Conservation (phyloP, 164 flowering plant species). For the Vitis vinifera region DNA sequence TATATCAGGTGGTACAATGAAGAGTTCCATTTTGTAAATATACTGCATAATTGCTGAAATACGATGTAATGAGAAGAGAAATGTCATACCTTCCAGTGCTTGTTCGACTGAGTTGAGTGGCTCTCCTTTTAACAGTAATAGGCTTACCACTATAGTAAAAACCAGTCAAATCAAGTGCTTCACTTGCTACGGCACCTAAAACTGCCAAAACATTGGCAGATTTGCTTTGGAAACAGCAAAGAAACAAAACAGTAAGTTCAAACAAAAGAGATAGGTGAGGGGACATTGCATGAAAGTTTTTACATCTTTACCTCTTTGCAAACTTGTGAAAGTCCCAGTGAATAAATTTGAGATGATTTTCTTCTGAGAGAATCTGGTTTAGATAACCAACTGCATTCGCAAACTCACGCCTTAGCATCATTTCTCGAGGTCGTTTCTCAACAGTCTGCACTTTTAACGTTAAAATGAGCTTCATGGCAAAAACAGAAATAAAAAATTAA, state of each 20-base stretch:
- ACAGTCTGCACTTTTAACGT: conserved; percentile 64
- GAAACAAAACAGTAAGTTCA: conserved; percentile 25
- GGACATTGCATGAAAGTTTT: background rate
- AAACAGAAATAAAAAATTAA: background rate
- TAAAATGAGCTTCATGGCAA: background rate
- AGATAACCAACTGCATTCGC: conserved; percentile 94
- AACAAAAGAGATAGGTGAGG: background rate
- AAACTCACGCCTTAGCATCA: conserved; percentile 98
- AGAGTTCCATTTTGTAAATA: too few relatives aligned
- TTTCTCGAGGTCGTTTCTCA: conserved; percentile 98
- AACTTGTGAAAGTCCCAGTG: conserved; percentile 99
- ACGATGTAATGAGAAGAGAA: too few relatives aligned
- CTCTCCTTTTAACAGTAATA: conserved; percentile 44
- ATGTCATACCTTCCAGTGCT: conserved; percentile 64
- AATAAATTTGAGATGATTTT: conserved; percentile 80
- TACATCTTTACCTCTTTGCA: conserved; percentile 70
- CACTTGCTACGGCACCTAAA: conserved; percentile 89
- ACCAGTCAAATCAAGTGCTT: conserved; percentile 94
- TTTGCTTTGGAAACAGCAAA: conserved; percentile 54
- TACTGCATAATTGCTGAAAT: too few relatives aligned
- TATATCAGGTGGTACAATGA: too few relatives aligned
- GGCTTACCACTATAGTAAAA: conserved; percentile 91
- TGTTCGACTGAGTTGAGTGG: conserved; percentile 58
- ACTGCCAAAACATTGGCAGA: conserved; percentile 98
- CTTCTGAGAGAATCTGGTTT: conserved; percentile 79